Evolutionary conservation across 805 yeast species (phyloP), one percentile per base, ranked within the genome.

Genomic region (Cyberlindnera meyerae): DNA sequence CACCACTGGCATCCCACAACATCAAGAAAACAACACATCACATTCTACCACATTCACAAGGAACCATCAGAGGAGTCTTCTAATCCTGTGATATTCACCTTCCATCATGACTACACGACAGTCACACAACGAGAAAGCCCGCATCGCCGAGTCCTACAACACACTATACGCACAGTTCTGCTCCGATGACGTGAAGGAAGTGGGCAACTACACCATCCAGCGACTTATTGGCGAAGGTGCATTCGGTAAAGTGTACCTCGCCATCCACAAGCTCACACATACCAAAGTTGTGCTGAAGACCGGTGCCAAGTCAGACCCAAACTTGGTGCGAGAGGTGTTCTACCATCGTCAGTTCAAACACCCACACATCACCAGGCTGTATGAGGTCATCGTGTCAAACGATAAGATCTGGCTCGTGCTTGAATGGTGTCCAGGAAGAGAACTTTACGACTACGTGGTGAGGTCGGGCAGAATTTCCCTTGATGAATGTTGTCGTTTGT

Each of bases 181-280:
- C 8, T 58, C 62, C 11, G 52, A 73, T 8, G 76, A 72, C 28
- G 61, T 79, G 29, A 65, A 65, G 32, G 83, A 79, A 37, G 79
- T 90, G 11, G 97, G 98, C 1, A 86, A 83, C 58, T 90, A 90
- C 54, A 65, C 71, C 34, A 75, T 93, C 7, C 52, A 77, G 6
- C 67, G 77, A 40, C 84, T 80, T 46, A 81, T 90, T 16, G 97
- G 97, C 2, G 88, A 85, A 50, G 97, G 97, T 8, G 73, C 95
- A 3, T 90, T 88, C 68, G 97, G 97, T 8, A 84, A 83, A 53
- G 95, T 88, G 1, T 93, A 82, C 56, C 63, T 90, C 21, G 97
- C 96, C 2, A 67, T 68, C 25, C 97, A 90, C 52, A 71, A 71
- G 34, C 66, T 88, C 31, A 73, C 95, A 9, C 77, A 78, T 37